A percentile compares a stretch with the other conserved stretches of the same genome.
These are phyloP conservation scores for Umbellularia californica DNA, from an alignment of 164 flowering plant genomes.

Conservation along the genomic window DNA sequence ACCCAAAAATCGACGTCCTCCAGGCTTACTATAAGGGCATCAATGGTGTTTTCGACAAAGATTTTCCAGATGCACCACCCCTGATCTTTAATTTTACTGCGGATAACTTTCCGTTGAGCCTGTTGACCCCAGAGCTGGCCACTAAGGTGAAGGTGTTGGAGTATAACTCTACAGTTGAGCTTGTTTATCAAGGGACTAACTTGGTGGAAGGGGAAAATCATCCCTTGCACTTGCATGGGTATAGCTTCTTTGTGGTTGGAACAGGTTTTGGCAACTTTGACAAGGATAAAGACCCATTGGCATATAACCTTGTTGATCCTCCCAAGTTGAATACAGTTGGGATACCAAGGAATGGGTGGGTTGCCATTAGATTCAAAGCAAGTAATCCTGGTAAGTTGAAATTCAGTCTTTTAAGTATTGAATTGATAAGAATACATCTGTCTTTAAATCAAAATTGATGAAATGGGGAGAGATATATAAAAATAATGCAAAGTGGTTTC, in stretches of 20 bases:
- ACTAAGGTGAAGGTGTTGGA: slow-evolving; percentile 37
- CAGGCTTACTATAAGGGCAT: slow-evolving; percentile 40
- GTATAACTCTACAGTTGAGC: slow-evolving; percentile 35
- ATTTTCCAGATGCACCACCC: slow-evolving; percentile 43
- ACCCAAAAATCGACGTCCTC: slow-evolving; percentile 33
- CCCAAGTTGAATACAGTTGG: slow-evolving; percentile 37
- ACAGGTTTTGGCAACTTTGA: slow-evolving; percentile 56
- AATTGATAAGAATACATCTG: too few species aligned
- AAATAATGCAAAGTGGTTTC: too few species aligned
- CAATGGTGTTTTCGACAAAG: slow-evolving; percentile 24
- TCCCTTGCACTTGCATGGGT: slow-evolving; percentile 64
- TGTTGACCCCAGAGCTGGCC: slow-evolving; percentile 20
- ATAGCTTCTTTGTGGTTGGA: slow-evolving; percentile 58
- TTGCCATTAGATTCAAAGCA: slow-evolving; percentile 47
- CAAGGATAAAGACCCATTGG: slow-evolving; percentile 30
- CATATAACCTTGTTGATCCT: slow-evolving; percentile 58
- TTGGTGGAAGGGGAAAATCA: slow-evolving; percentile 30
- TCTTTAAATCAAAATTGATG: too few species aligned
- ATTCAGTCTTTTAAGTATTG: too few species aligned
- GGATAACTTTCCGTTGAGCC: slow-evolving; percentile 14
- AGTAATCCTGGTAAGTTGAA: slow-evolving; percentile 48
- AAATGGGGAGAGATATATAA: too few species aligned
- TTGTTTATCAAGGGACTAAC: slow-evolving; percentile 48
- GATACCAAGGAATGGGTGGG: slow-evolving; percentile 57
- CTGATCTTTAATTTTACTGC: slow-evolving; percentile 35